These are phyloP conservation scores for Pseudogymnoascus sp. DNA, from an alignment of 2,329 filamentous ascomycete genomes.

Conservation along the genomic window DNA sequence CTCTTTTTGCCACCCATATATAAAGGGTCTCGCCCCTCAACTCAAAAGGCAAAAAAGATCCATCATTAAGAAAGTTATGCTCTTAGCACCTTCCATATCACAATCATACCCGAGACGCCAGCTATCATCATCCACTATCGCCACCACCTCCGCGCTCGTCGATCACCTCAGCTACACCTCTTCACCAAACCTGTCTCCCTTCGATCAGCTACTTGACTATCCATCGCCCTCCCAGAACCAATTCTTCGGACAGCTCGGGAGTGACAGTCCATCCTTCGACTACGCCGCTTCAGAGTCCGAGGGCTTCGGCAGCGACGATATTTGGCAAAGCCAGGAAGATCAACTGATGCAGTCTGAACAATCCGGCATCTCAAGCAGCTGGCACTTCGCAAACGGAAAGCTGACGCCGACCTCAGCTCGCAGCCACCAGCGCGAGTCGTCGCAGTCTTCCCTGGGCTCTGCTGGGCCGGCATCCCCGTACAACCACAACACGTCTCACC, in stretches of 20 bases:
- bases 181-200: not conserved
- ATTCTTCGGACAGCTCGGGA: not conserved
- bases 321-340: not conserved
- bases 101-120: conserved; percentile 4
- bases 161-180: not conserved
- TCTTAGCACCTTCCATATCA: conserved; percentile 1
- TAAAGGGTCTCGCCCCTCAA: conserved; percentile 2
- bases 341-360: conserved; percentile 25
- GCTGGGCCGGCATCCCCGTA: conserved; percentile 53
- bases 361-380: conserved; percentile 17
- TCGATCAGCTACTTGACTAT: not conserved
- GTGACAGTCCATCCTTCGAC: not conserved
- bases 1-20: not conserved
- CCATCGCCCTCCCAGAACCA: not conserved
- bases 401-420: conserved; percentile 26
- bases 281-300: not conserved
- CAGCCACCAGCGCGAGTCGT: conserved; percentile 51
- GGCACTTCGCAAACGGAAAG: conserved; percentile 24
- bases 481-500: conserved; percentile 46
- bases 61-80: not conserved
- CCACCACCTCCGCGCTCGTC: not conserved
- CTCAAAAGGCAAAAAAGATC: not conserved
- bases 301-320: conserved; percentile 2
- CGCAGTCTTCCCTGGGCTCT: conserved; percentile 52
- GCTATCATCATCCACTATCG: not conserved